A percentile compares a stretch with the other conserved stretches of the same genome.
phyloP scores from a whole-genome alignment of 177 flowering plant species.

The Telopea speciosissima region DNA sequence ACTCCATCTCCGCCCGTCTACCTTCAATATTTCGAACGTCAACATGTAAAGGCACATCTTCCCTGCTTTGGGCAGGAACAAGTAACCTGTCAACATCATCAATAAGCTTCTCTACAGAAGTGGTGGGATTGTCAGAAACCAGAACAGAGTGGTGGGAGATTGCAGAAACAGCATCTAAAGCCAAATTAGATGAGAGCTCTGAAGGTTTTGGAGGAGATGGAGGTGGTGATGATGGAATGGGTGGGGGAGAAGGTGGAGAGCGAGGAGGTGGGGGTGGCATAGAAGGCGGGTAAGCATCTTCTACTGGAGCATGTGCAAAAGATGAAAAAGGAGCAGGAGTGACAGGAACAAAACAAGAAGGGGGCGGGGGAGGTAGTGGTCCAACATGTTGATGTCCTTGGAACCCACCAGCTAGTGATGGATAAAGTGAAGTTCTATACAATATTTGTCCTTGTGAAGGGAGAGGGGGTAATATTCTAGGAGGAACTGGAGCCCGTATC shows the following conservation, averaged over 20 bases:
- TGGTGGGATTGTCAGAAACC: conserved; percentile 2
- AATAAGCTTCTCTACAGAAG: conserved; percentile 7
- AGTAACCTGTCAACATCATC: conserved; percentile 13
- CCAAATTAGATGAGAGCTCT: background rate
- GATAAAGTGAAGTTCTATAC: conserved; percentile 26
- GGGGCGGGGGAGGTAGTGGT: conserved; percentile 31
- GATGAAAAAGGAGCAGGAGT: conserved; percentile 25
- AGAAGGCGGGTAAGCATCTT: conserved; percentile 23
- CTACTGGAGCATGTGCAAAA: conserved; percentile 11
- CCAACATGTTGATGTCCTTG: conserved; percentile 24
- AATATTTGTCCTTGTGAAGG: conserved; percentile 35
- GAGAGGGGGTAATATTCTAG: conserved; percentile 36
- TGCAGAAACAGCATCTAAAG: conserved; percentile 9
- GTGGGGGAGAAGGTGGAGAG: conserved; percentile 30
- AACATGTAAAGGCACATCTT: conserved; percentile 8
- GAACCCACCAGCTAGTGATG: conserved; percentile 20
- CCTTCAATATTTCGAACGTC: conserved; percentile 11
- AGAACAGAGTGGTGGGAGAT: conserved; percentile 4
- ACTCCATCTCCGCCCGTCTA: conserved; percentile 9
- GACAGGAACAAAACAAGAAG: conserved; percentile 24
- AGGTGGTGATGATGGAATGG: conserved; percentile 44
- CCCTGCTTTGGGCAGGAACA: conserved; percentile 5
- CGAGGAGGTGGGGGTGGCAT: conserved; percentile 31
- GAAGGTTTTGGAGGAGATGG: conserved; percentile 22
- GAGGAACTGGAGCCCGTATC: conserved; percentile 19